Evolutionary conservation across 2,329 filamentous ascomycete genomes (phyloP), one percentile per base, ranked within the genome.

Genomic region (Septoria linicola): DNA sequence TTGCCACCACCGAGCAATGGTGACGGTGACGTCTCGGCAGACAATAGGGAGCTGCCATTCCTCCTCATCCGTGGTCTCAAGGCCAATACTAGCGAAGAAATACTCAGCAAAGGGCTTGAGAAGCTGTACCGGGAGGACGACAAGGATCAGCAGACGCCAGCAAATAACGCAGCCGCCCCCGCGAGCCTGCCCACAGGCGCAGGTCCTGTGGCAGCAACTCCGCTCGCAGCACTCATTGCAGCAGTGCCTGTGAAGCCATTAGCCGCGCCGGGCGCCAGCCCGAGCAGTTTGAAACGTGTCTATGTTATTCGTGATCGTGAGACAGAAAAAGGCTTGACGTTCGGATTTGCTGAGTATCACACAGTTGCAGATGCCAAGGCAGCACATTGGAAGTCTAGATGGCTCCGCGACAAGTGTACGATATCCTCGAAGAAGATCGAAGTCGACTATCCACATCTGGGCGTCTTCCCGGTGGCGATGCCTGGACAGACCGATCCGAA

Each of bases 301-400:
- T 81, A 93, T 54, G 72, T 95, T 20, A 84, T 93, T 62, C 81
- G 89, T 49, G 87, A 92, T 64, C 79, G 83, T 37, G 77, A 76
- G 54, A 85, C 78, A 3, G 80, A 88, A 48, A 84, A 88, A 54
- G 89, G 85, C 44, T 88, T 87, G 77, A 81, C 84, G 59, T 95
- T 89, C 62, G 89, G 88, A 0, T 95, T 95, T 69, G 89, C 84
- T 1, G 89, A 95, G 68, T 95, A 91, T 66, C 84, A 82, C 61
- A 86, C 82, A 0, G 74, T 89, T 14, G 82, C 87, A 60, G 76
- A 93, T 67, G 87, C 89, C 2, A 79, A 84, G 66, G 85, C 83
- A 17, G 89, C 89, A 3, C 72, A 91, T 64, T 76, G 79, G 17
- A 88, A 89, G 59, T 85, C 86, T 60, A 81, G 82, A 32, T 84